Percentiles rank a stretch among this genome's conserved stretches.
phyloP scores from a whole-genome alignment of 192 early-diverging fungal genomes.

The Gaertneriomyces sp. region DNA sequence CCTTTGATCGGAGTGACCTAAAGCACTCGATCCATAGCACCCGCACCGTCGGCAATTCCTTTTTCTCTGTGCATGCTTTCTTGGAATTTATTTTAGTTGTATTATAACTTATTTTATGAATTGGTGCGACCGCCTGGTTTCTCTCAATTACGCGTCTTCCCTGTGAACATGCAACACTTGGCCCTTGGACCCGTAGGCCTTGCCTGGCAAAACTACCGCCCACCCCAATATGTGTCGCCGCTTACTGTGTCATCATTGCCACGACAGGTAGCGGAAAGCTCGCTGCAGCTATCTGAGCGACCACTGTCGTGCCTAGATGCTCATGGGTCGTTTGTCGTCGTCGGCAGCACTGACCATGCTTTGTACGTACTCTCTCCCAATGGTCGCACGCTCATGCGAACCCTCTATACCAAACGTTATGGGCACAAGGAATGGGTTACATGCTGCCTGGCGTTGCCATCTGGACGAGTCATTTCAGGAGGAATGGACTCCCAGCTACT shows the following conservation, averaged over 20 bases:
- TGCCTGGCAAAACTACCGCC: too few relatives aligned
- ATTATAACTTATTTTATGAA: too few relatives aligned
- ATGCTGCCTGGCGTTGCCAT: constrained; percentile 1
- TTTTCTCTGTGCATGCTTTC: too few relatives aligned
- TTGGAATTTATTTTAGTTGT: too few relatives aligned
- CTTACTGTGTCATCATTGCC: not conserved
- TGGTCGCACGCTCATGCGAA: not conserved
- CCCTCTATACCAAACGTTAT: constrained; percentile 20
- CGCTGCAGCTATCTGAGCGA: constrained; percentile 22
- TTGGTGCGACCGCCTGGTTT: too few relatives aligned
- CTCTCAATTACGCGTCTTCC: too few relatives aligned
- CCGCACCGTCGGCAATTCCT: too few relatives aligned
- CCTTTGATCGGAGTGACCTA: too few relatives aligned
- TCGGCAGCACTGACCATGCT: constrained; percentile 26
- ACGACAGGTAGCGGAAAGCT: not conserved
- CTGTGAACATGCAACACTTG: too few relatives aligned
- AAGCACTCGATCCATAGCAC: too few relatives aligned
- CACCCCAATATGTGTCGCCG: too few relatives aligned
- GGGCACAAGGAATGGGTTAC: constrained; percentile 34
- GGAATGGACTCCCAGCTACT: constrained; percentile 29
- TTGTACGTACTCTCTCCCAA: constrained; percentile 4
- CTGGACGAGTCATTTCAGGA: constrained; percentile 23
- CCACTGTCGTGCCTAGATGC: constrained; percentile 14
- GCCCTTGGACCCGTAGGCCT: too few relatives aligned
- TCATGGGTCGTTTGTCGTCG: not conserved